These are phyloP conservation scores for Blastocrithidia nonstop DNA, from an alignment of 208 protist species.

Conservation along the genomic window DNA sequence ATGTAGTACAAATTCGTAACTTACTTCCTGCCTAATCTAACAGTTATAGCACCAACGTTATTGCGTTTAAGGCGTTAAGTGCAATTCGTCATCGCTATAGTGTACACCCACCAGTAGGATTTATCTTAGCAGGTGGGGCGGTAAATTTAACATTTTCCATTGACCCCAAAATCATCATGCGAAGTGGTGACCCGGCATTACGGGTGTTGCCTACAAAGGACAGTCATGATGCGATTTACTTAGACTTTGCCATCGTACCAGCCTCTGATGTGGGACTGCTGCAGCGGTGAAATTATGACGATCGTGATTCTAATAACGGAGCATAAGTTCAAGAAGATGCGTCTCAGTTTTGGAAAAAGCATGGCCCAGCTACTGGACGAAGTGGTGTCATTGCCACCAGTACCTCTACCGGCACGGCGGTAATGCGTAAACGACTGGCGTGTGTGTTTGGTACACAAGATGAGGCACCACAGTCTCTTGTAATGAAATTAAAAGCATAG, in stretches of 20 bases:
- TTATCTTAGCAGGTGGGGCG: constrained; percentile 37
- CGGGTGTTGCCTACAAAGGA: constrained; percentile 27
- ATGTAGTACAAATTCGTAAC: constrained; percentile 60
- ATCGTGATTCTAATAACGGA: constrained; percentile 5
- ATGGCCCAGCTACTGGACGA: constrained; percentile 10
- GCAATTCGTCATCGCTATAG: constrained; percentile 49
- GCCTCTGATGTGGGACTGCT: not conserved
- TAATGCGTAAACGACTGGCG: too few species aligned
- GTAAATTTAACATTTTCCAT: constrained; percentile 41
- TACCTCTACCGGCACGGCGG: too few species aligned
- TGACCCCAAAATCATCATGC: constrained; percentile 33
- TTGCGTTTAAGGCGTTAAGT: constrained; percentile 66
- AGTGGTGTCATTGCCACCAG: too few species aligned
- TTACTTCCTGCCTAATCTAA: constrained; percentile 13
- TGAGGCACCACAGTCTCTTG: too few species aligned
- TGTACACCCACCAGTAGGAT: constrained; percentile 35
- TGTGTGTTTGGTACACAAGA: too few species aligned
- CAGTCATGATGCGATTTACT: constrained; percentile 48
- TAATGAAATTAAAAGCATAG: too few species aligned
- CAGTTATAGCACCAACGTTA: constrained; percentile 10
- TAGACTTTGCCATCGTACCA: constrained; percentile 62
- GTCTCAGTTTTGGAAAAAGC: constrained; percentile 39
- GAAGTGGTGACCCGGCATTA: constrained; percentile 11
- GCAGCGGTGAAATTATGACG: constrained; percentile 5
- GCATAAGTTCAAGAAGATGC: constrained; percentile 15